Evolutionary conservation across 2,329 filamentous ascomycete species (phyloP).

Genomic region (Zasmidium citrigriseum): DNA sequence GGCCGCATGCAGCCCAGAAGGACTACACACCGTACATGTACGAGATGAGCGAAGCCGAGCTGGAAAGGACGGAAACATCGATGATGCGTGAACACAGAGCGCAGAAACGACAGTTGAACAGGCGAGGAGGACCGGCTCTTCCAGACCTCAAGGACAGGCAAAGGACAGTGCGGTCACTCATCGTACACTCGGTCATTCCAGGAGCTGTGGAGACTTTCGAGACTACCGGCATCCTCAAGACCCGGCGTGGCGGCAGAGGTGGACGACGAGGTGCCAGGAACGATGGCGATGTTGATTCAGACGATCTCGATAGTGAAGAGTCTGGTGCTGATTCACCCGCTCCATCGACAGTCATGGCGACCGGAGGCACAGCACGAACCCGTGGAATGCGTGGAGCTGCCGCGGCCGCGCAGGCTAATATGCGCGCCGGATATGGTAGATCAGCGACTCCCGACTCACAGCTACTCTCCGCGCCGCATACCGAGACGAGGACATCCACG

Average conservation of each 20-base stretch:
- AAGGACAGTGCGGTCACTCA: conserved; percentile 85
- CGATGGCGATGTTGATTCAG: conserved; percentile 72
- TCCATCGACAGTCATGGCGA: conserved; percentile 41
- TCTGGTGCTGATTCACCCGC: conserved; percentile 73
- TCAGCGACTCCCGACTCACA: conserved; percentile 86
- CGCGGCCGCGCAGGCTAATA: conserved; percentile 80
- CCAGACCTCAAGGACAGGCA: conserved; percentile 96
- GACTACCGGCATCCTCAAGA: conserved; percentile 83
- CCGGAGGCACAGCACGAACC: conserved; percentile 82
- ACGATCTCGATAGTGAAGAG: conserved; percentile 90
- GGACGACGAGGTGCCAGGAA: conserved; percentile 57
- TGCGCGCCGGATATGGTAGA: conserved; percentile 70
- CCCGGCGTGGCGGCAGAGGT: conserved; percentile 43
- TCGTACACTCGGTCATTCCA: conserved; percentile 90
- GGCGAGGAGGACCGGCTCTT: conserved; percentile 85
- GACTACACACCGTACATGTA: conserved; percentile 93
- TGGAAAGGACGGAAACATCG: conserved; percentile 87
- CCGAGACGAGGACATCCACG: conserved; percentile 68
- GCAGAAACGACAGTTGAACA: conserved; percentile 93
- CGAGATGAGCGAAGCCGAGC: conserved; percentile 85
- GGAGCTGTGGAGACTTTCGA: conserved; percentile 79
- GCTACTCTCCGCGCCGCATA: conserved; percentile 60
- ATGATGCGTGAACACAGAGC: conserved; percentile 91
- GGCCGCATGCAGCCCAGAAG: conserved; percentile 88
- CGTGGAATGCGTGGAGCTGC: conserved; percentile 88